Conservation (phyloP, 129 eudicot genomes). For the Flaveria trinervia region DNA sequence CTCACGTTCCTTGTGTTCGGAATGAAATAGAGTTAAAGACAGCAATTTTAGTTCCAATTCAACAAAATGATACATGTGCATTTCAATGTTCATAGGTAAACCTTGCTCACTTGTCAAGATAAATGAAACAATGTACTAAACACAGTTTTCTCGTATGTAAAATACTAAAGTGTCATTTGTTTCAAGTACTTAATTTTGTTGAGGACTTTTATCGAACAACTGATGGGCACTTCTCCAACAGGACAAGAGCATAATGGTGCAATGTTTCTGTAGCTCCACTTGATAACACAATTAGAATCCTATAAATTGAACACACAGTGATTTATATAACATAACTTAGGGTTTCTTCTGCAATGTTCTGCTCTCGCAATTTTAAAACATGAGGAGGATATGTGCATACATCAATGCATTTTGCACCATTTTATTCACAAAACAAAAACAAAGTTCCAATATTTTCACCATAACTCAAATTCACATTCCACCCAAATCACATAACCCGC, state of each 20-base stretch:
- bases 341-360: conserved; percentile 15
- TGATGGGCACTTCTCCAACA: conserved; percentile 15
- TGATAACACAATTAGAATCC: conserved; percentile 1
- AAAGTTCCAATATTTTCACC: neutral
- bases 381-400: neutral
- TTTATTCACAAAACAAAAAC: neutral
- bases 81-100: neutral
- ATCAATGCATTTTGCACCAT: conserved; percentile 13
- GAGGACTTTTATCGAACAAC: conserved; percentile 30
- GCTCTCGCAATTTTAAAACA: neutral
- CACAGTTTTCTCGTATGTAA: neutral
- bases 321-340: conserved; percentile 1
- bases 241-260: neutral
- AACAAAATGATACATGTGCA: neutral
- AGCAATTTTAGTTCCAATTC: neutral
- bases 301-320: neutral
- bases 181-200: conserved; percentile 3
- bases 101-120: neutral
- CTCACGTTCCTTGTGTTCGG: neutral
- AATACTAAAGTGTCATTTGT: neutral
- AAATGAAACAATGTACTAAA: conserved; percentile 14
- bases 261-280: neutral
- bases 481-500: conserved; percentile 23
- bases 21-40: neutral
- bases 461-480: conserved; percentile 11